phyloP scores from a whole-genome alignment of 2,329 filamentous ascomycete genomes.

The Fusarium sp. region DNA sequence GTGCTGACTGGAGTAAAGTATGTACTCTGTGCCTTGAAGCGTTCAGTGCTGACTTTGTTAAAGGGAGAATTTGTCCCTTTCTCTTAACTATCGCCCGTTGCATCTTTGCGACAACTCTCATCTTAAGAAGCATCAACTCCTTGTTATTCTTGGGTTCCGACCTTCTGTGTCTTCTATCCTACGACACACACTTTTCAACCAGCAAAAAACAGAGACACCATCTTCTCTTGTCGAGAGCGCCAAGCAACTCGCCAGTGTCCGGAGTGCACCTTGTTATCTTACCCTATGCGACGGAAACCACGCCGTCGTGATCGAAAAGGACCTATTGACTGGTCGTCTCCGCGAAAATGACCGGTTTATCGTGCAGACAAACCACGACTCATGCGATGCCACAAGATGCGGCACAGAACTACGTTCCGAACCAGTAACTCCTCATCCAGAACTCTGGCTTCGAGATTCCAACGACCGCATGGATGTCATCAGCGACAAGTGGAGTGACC shows the following conservation, averaged over 20 bases:
- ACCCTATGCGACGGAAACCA: slow-evolving; percentile 15
- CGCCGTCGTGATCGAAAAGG: slow-evolving; percentile 22
- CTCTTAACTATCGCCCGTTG: slow-evolving; percentile 18
- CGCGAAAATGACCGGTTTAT: slow-evolving; percentile 63
- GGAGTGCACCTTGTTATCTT: slow-evolving; percentile 16
- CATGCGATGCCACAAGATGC: slow-evolving; percentile 20
- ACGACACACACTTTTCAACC: slow-evolving; percentile 2
- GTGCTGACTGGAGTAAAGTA: slow-evolving; percentile 62
- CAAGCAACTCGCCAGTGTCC: not conserved
- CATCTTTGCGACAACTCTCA: slow-evolving; percentile 12
- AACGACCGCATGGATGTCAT: slow-evolving; percentile 19
- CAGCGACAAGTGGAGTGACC: slow-evolving; percentile 10
- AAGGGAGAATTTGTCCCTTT: slow-evolving; percentile 13
- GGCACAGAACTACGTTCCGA: not conserved
- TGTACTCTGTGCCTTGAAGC: not conserved
- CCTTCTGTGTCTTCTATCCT: slow-evolving; percentile 19
- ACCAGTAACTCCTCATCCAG: slow-evolving; percentile 5
- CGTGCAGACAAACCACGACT: slow-evolving; percentile 68
- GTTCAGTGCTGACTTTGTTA: not conserved
- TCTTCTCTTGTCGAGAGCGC: not conserved
- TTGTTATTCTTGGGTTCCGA: slow-evolving; percentile 14
- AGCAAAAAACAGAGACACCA: not conserved
- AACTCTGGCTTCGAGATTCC: slow-evolving; percentile 20
- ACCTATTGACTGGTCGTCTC: slow-evolving; percentile 50
- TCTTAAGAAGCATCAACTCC: slow-evolving; percentile 10